Evolutionary conservation across 2,329 filamentous ascomycete genomes (phyloP), one percentile per base, ranked within the genome.

Genomic region (Monilinia polystroma): DNA sequence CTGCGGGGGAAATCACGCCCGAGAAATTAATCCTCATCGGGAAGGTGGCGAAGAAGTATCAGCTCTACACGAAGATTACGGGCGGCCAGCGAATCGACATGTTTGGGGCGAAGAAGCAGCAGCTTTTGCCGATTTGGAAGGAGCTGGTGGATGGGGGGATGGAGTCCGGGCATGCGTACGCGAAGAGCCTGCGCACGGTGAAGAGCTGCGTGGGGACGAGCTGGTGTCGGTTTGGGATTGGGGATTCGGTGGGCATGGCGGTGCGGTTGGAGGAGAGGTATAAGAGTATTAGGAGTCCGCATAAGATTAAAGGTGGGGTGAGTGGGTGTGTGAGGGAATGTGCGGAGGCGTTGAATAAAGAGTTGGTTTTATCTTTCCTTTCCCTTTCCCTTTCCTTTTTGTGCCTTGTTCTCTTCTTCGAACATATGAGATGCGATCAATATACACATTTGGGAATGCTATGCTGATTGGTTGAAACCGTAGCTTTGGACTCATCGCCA

Each of bases 281-380:
- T 79, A 97, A 97, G 83, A 92, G 90, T 74, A 90, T 97, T 67
- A 87, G 93, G n/a, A 84, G 85, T 20, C 93, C 93, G 11, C 93
- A 97, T 77, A 97, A 97, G 81, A 85, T 96, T 77, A 97, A 97
- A 78, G 92, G 91, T 1, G 93, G 91, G 66, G 92, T 97, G 0
- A 93, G 90, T 65, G 93, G 93, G 16, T 97, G 93, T 71, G 92
- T 97, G n/a, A 84, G 93, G 65, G 93, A 97, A 78, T 97, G 93
- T 72, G 93, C 93, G 0, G 93, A 97, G 78, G 93, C 93, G 1
- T 93, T 96, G 75, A 94, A 89, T 78, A 97, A 97, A 79, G 93
- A 97, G 88, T 90, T 78, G 73, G 86, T 79, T 11, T 18, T 18
- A 6, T 20, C 2, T 49, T n/a, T 11, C 20, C 20, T n/a, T 16